Conservation (phyloP, 2,329 filamentous ascomycete species). For the Ploettnerulaceae sp. region DNA sequence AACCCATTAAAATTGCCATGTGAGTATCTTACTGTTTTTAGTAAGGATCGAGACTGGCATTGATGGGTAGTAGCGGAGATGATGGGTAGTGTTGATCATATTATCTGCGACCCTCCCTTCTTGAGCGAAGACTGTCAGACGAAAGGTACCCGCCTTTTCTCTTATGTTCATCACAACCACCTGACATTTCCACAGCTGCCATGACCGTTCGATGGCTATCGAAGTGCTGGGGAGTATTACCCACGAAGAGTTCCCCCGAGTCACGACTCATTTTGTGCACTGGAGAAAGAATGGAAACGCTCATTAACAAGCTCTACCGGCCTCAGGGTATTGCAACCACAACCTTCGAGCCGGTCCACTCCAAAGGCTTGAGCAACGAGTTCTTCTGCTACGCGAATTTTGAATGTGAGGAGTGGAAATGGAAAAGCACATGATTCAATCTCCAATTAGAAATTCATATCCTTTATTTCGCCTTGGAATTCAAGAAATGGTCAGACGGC, state of each 20-base stretch:
- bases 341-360: conserved; percentile 63
- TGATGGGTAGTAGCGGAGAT: conserved; percentile 41
- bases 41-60: not conserved
- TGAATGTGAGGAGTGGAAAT: conserved; percentile 53
- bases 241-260: conserved; percentile 3
- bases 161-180: not conserved
- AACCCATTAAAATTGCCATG: conserved; percentile 61
- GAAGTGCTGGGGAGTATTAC: conserved; percentile 35
- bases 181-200: conserved; percentile 47
- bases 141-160: conserved; percentile 50
- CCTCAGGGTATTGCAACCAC: conserved; percentile 59
- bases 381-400: conserved; percentile 79
- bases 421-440: conserved; percentile 17
- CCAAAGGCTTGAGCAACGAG: conserved; percentile 72
- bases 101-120: conserved; percentile 76
- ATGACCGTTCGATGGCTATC: conserved; percentile 71
- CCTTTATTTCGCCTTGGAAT: not conserved
- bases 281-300: conserved; percentile 66
- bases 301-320: conserved; percentile 64
- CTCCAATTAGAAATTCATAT: not conserved
- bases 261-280: conserved; percentile 61
- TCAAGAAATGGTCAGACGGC: conserved; percentile 1
- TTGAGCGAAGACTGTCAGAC: conserved; percentile 77
- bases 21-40: conserved; percentile 31
- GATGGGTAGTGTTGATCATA: conserved; percentile 60